Evolutionary conservation across 345 rosid species (phyloP), one percentile per base, ranked within the genome.

Genomic region (Rhodamnia rubescens): DNA sequence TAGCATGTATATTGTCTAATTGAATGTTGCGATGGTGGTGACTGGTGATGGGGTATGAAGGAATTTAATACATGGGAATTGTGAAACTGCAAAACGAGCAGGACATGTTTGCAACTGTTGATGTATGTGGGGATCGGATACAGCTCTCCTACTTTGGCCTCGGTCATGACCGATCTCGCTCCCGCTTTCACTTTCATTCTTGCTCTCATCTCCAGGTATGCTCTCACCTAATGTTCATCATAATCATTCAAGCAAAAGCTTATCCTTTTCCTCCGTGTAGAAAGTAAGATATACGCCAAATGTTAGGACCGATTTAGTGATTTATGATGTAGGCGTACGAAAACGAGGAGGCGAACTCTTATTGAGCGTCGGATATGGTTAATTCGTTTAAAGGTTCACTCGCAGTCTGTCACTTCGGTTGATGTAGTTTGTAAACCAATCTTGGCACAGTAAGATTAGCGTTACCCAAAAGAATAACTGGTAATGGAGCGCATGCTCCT

Each of bases 111-210:
- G 69, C 93, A 92, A 90, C 69, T 88, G 32, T 86, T 84, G 47
- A 53, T 86, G 15, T 89, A 86, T 64, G 58, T 87, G 80, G 93
- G 93, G 36, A 74, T 92, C 56, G 87, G 82, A 5, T 87, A 88
- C 84, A 89, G 90, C 87, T 88, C 91, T 74, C 93, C 93, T 40
- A 86, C 91, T 85, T 84, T 92, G 88, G 93, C 91, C 24, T 89
- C 91, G 1, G 92, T 91, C 7, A 90, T 92, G 91, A 86, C 42
- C 51, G 92, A 92, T 85, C 86, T 92, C 22, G 81, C 90, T 85
- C 93, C 92, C 3, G 91, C 91, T 53, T 92, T 92, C 74, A 92
- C 93, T 14, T 92, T 90, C 91, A 82, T 92, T 24, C 88, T 92
- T 81, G 89, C 91, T 74, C 44, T 88, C 47, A 20, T 92, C 80